A percentile compares a stretch with the other conserved stretches of the same genome.
These are phyloP conservation scores for Cairneyella variabilis DNA, from an alignment of 495 filamentous ascomycete genomes.

Conservation along the genomic window DNA sequence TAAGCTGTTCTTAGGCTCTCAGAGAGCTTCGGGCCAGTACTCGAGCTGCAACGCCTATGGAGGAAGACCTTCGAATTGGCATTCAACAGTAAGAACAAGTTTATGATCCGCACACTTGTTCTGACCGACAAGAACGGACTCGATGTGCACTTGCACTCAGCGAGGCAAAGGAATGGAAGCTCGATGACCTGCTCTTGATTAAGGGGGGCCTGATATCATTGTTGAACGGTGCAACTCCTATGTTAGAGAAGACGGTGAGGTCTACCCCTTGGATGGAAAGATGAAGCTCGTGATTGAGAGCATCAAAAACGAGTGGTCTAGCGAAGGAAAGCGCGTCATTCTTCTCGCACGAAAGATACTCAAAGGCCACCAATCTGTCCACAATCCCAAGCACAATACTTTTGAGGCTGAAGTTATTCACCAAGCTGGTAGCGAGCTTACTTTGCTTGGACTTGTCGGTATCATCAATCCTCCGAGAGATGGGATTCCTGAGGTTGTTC, in stretches of 20 bases:
- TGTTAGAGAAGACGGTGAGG: slow-evolving; percentile 41
- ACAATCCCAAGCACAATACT: slow-evolving; percentile 29
- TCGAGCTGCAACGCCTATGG: slow-evolving; percentile 46
- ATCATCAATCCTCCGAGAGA: slow-evolving; percentile 63
- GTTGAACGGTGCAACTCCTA: slow-evolving; percentile 48
- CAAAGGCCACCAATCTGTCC: not conserved
- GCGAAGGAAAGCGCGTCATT: slow-evolving; percentile 58
- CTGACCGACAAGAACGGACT: slow-evolving; percentile 32
- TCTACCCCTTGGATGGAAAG: slow-evolving; percentile 32
- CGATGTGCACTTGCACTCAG: slow-evolving; percentile 26
- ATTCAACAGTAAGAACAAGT: slow-evolving; percentile 79
- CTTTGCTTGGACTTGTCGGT: slow-evolving; percentile 57
- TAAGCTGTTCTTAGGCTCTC: slow-evolving; percentile 65
- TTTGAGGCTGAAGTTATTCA: slow-evolving; percentile 50
- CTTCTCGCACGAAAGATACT: slow-evolving; percentile 56
- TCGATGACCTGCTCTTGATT: slow-evolving; percentile 45
- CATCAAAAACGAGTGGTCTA: slow-evolving; percentile 56
- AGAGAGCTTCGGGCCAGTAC: slow-evolving; percentile 47
- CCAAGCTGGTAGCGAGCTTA: slow-evolving; percentile 45
- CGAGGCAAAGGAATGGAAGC: slow-evolving; percentile 34
- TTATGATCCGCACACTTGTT: slow-evolving; percentile 51
- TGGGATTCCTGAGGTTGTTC: slow-evolving; percentile 57
- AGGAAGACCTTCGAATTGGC: slow-evolving; percentile 57
- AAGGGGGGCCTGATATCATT: slow-evolving; percentile 61
- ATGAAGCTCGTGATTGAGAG: slow-evolving; percentile 37